Base-by-base conservation (phyloP, 192 early-diverging fungal species). In the Kickxella alabastrina region DNA sequence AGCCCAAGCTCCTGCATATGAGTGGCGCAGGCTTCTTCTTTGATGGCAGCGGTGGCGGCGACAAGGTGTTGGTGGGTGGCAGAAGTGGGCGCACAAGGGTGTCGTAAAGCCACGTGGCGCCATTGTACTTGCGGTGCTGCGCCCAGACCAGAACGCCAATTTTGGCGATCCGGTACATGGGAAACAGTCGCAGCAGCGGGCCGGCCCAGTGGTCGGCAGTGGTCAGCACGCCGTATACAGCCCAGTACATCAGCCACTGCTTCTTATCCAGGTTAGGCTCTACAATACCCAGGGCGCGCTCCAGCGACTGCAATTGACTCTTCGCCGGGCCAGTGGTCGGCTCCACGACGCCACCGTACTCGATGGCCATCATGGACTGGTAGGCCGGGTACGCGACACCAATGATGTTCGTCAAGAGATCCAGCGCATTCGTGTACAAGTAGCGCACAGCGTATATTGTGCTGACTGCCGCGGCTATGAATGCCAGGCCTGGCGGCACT, bases 211-310 rank as follows among this genome's bases (percentile, higher is more conserved):
- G 70, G 48, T 73, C 70, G 2, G 70, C 70, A 0, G 70, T 73
- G 26, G 70, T 73, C 15, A 73, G 54, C 12, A 66, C 53, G 29
- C 70, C 70, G 26, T 65, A 73, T 31, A 73, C 66, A 18, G 70
- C 51, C 70, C 70, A 73, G 18, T 73, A 73, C 70, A 65, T 73
- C 21, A 73, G 59, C 70, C 70, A 73, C 51, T 73, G 70, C 50
- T 73, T 73, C 41, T 66, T 73, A 46, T 66, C 54, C 28, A 73
- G 46, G 17, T 57, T 73, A 4, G 70, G 70, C 25, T 38, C 53
- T 13, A 27, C 26, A 8, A 62, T 41, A 1, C 70, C 70, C 50
- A 73, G 10, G 2, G 70, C 62, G 9, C 24, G 53, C 25, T 61
- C 59, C 31, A 54, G 34, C n/a, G 52, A 25, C 28, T 4, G 19